Evolutionary conservation across 2,329 filamentous ascomycete species (phyloP).

Genomic region (Bertia moriformis): DNA sequence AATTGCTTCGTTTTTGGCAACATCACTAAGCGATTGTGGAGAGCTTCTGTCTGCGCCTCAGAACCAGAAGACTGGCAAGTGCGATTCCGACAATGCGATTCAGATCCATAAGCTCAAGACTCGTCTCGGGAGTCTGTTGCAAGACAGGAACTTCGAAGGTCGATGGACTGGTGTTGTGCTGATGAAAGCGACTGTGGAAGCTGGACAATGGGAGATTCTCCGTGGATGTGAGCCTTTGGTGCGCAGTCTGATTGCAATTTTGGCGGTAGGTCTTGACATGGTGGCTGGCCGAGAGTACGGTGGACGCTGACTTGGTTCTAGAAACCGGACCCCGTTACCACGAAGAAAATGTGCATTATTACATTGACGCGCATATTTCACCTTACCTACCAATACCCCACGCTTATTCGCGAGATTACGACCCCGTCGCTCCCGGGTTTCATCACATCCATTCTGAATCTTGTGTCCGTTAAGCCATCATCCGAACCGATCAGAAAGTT

Average conservation of each 20-base stretch:
- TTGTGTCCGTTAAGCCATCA: constrained; percentile 17
- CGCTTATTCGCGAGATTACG: constrained; percentile 45
- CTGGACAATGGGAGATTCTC: constrained; percentile 40
- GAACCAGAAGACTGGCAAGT: constrained; percentile 21
- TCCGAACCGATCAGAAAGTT: background rate
- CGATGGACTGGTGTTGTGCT: constrained; percentile 45
- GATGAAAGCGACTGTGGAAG: constrained; percentile 42
- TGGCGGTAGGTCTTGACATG: constrained; percentile 23
- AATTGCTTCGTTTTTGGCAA: constrained; percentile 33
- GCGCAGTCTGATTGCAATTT: constrained; percentile 34
- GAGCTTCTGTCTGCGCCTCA: constrained; percentile 29
- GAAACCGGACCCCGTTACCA: constrained; percentile 41
- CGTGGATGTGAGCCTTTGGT: constrained; percentile 40
- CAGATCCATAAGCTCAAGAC: constrained; percentile 43
- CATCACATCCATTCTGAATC: constrained; percentile 34
- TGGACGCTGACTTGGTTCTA: too few relatives aligned
- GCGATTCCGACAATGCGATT: constrained; percentile 30
- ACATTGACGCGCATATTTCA: constrained; percentile 47
- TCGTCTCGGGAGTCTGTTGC: constrained; percentile 38
- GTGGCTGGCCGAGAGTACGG: too few relatives aligned
- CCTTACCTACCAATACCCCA: constrained; percentile 44
- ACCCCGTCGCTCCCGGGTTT: constrained; percentile 44
- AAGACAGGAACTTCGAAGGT: constrained; percentile 39
- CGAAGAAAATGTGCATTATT: constrained; percentile 39
- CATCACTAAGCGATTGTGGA: background rate